Conservation (phyloP, 805 yeast genomes). For the Saturnispora hagleri region DNA sequence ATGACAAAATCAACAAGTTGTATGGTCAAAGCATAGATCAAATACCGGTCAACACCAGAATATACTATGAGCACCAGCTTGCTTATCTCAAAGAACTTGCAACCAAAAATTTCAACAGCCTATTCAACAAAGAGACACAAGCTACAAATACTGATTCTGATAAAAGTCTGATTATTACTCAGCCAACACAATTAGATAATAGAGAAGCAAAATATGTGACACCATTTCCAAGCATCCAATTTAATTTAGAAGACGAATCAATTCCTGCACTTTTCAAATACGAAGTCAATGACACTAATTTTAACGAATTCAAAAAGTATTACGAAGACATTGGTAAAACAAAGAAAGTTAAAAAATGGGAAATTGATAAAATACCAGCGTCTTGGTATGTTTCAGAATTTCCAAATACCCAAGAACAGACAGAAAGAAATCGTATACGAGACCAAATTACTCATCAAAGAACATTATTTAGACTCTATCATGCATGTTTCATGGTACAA, state of each 20-base stretch:
- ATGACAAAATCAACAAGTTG: slow-evolving; percentile 4
- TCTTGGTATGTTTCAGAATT: slow-evolving; percentile 54
- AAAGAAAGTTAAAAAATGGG: slow-evolving; percentile 23
- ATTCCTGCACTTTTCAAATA: slow-evolving; percentile 23
- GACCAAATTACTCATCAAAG: slow-evolving; percentile 26
- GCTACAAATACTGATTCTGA: slow-evolving; percentile 3
- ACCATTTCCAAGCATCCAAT: slow-evolving; percentile 19
- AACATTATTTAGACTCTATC: slow-evolving; percentile 36
- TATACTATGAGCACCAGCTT: slow-evolving; percentile 18
- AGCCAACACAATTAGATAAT: background rate
- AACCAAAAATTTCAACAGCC: slow-evolving; percentile 18
- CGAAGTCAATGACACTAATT: slow-evolving; percentile 19
- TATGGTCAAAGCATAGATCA: slow-evolving; percentile 1
- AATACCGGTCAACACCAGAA: slow-evolving; percentile 11
- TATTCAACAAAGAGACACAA: slow-evolving; percentile 10
- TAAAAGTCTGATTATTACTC: background rate
- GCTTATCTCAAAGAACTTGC: slow-evolving; percentile 16
- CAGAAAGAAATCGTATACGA: slow-evolving; percentile 27
- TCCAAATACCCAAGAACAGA: slow-evolving; percentile 45
- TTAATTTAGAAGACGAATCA: slow-evolving; percentile 16
- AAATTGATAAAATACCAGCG: slow-evolving; percentile 35
- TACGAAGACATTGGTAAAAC: slow-evolving; percentile 15
- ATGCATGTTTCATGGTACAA: slow-evolving; percentile 30
- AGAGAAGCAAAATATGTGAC: slow-evolving; percentile 10
- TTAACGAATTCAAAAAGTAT: slow-evolving; percentile 5